Evolutionary conservation across 2,329 filamentous ascomycete genomes (phyloP), one percentile per base, ranked within the genome.

Genomic region (Talaromyces sp.): DNA sequence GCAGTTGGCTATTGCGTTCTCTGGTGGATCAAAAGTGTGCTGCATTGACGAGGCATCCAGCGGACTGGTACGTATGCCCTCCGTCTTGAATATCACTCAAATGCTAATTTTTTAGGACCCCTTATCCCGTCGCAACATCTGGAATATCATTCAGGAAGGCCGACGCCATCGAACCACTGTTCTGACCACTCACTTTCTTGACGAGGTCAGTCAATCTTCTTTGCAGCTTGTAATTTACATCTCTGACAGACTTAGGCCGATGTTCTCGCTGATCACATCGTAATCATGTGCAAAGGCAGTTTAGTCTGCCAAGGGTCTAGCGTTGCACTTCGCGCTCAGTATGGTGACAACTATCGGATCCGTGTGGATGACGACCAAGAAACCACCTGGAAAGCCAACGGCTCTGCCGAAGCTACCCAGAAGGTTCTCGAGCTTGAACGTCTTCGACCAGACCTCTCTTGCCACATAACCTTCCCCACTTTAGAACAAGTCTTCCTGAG

Each of bases 1-100:
- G 8, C 92, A 97, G 70, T 80, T 97, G 2, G 91, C 91, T 4
- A 93, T 96, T 85, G 96, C 96, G 91, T 86, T 97, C 62, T 95
- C 90, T 3, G 92, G 93, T 56, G 91, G 91, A 10, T 93, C 89
- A 56, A 85, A 85, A 20, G 87, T 97, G 0, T 96, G 92, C 73
- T 94, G 91, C 65, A 86, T 97, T 5, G 92, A 97, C 62, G 93
- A 97, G 71, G 91, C 96, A 13, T 92, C 88, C 35, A 91, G 88
- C 54, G 93, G 92, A 13, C 80, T 97, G 17, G 45, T 47, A 47
- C 10, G 45, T 8, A 19, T 32, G 13, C 45, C n/a, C 17, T 47
- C 11, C 3, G n/a, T 5, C 19, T 20, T n/a, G 20, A 29, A n/a
- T 19, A 9, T 30, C 13, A 14, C 8, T 33, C 20, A 19, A 39